Evolutionary conservation across 306 rosid genomes (phyloP).

Genomic region (Quercus robur): DNA sequence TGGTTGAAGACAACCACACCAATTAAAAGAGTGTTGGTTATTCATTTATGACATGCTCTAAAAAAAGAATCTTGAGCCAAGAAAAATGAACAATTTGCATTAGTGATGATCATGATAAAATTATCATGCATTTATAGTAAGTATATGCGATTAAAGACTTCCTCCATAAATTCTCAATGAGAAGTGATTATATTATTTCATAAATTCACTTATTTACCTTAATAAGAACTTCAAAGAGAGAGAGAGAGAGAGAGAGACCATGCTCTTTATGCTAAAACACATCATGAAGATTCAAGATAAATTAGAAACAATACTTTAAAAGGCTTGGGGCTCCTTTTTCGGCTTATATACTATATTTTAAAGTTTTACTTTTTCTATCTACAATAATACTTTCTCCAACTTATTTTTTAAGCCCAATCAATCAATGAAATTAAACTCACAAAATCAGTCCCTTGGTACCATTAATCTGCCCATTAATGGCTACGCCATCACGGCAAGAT

Average conservation of each 20-base stretch:
- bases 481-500: not conserved
- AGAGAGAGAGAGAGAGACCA: too few species aligned
- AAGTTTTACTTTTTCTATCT: too few species aligned
- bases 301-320: too few species aligned
- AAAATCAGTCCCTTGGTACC: not conserved
- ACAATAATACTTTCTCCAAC: too few species aligned
- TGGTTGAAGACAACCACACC: not conserved
- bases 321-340: too few species aligned
- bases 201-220: not conserved
- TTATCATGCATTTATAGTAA: not conserved
- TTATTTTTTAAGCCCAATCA: too few species aligned
- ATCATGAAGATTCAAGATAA: too few species aligned
- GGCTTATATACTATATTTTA: too few species aligned
- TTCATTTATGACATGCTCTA: not conserved
- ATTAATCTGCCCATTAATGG: not conserved
- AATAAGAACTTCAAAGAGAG: too few species aligned
- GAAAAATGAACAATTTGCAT: not conserved
- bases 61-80: not conserved
- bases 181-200: not conserved
- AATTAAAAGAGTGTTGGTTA: not conserved
- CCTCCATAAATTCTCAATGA: not conserved
- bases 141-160: not conserved
- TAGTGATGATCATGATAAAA: not conserved
- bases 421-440: too few species aligned
- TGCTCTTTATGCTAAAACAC: too few species aligned